A percentile compares a stretch with the other conserved stretches of the same genome.
phyloP scores from a whole-genome alignment of 83 land plant species.

The Picea abies region DNA sequence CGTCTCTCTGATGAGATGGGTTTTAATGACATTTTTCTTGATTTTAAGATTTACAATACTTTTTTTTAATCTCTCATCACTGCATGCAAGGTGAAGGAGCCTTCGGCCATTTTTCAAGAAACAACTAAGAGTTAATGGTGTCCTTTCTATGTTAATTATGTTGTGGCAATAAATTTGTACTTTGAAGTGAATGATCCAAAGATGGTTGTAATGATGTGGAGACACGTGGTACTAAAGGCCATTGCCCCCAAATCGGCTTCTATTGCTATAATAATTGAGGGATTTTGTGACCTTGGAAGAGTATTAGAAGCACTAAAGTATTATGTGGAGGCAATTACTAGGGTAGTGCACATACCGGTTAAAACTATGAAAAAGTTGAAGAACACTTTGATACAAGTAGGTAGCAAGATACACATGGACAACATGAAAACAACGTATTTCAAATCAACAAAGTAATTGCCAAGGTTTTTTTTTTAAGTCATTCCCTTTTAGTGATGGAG shows the following conservation, averaged over 20 bases:
- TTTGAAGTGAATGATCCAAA: constrained; percentile 23
- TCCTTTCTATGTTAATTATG: constrained; percentile 17
- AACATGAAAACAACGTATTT: not conserved
- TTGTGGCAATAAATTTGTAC: constrained; percentile 12
- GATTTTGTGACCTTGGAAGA: constrained; percentile 25
- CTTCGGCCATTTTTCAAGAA: constrained; percentile 16
- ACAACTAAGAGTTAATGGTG: constrained; percentile 21
- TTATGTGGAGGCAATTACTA: constrained; percentile 11
- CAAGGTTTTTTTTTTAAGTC: no score
- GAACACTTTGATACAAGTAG: constrained; percentile 16
- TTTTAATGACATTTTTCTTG: constrained; percentile 23
- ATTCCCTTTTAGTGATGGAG: no score
- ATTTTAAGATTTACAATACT: constrained; percentile 22
- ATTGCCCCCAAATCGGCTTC: not conserved
- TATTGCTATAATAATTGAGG: constrained; percentile 13
- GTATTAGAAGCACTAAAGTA: constrained; percentile 17
- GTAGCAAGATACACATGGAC: constrained; percentile 2
- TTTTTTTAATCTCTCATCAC: constrained; percentile 23
- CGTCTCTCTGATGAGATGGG: constrained; percentile 27
- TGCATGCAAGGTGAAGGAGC: constrained; percentile 9
- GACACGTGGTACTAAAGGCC: not conserved
- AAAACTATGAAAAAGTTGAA: constrained; percentile 24
- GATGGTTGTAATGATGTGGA: constrained; percentile 25
- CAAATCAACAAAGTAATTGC: not conserved
- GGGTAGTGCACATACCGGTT: constrained; percentile 1